A percentile compares a stretch with the other conserved stretches of the same genome.
phyloP scores from a whole-genome alignment of 768 basidiomycete species.

The Mycena galopus region DNA sequence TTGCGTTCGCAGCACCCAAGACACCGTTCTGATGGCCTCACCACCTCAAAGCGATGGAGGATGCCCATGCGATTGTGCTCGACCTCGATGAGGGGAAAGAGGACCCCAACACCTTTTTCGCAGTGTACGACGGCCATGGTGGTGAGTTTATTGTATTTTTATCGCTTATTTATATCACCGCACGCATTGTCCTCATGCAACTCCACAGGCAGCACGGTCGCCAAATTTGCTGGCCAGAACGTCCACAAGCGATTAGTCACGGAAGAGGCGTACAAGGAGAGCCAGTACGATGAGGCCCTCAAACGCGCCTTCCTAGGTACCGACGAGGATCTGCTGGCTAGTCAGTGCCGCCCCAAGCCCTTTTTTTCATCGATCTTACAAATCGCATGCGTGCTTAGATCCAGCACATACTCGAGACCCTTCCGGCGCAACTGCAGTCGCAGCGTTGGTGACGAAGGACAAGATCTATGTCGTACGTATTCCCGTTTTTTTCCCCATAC shows the following conservation, averaged over 20 bases:
- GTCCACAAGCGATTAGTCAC: constrained; percentile 81
- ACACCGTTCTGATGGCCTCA: constrained; percentile 36
- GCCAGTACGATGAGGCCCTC: constrained; percentile 81
- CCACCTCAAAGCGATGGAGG: constrained; percentile 88
- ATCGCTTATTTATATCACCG: constrained; percentile 10
- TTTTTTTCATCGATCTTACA: constrained; percentile 23
- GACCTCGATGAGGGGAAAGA: constrained; percentile 68
- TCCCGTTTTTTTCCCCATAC: constrained; percentile 7
- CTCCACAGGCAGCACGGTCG: constrained; percentile 80
- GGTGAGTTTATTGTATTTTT: constrained; percentile 63
- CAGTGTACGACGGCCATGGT: constrained; percentile 98
- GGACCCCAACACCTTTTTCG: constrained; percentile 85
- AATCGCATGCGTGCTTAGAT: constrained; percentile 60
- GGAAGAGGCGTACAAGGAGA: constrained; percentile 80
- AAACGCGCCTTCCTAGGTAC: constrained; percentile 93
- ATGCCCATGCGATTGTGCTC: constrained; percentile 86
- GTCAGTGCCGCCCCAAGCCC: constrained; percentile 57
- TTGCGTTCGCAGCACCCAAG: constrained; percentile 15
- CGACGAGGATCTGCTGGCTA: constrained; percentile 92
- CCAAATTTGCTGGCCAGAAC: constrained; percentile 87
- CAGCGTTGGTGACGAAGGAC: constrained; percentile 85
- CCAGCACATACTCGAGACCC: constrained; percentile 91
- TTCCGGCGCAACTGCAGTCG: constrained; percentile 96
- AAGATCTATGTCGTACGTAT: constrained; percentile 83
- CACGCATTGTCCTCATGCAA: constrained; percentile 29